A percentile compares a stretch with the other conserved stretches of the same genome.
phyloP scores from a whole-genome alignment of 352 stramenopile species.

The Globisporangium recalcitrans region DNA sequence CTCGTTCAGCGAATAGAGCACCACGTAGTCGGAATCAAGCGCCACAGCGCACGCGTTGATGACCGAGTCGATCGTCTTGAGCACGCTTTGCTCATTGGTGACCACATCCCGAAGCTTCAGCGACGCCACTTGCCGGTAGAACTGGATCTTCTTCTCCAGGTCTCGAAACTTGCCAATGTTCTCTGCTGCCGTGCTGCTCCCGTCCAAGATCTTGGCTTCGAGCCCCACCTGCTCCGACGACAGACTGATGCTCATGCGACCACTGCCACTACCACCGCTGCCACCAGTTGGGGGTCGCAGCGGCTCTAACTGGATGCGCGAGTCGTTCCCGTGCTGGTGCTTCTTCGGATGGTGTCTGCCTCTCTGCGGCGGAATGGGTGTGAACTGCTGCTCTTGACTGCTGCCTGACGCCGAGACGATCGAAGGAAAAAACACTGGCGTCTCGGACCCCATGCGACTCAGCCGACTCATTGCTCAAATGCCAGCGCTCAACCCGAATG shows the following conservation, averaged over 20 bases:
- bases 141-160: conserved; percentile 44
- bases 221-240: conserved; percentile 37
- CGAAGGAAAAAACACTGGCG: conserved; percentile 45
- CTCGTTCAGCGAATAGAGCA: conserved; percentile 54
- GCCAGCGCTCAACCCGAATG: too few relatives aligned
- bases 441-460: conserved; percentile 32
- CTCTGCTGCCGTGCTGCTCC: conserved; percentile 31
- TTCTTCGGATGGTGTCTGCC: conserved; percentile 51
- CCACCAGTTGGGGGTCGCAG: conserved; percentile 42
- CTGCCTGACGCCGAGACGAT: conserved; percentile 30
- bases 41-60: conserved; percentile 32
- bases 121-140: conserved; percentile 50
- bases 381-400: conserved; percentile 27
- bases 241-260: conserved; percentile 30
- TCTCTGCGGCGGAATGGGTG: conserved; percentile 52
- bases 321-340: conserved; percentile 39
- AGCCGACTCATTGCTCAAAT: conserved; percentile 26
- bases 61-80: conserved; percentile 40
- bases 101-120: conserved; percentile 46
- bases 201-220: conserved; percentile 34
- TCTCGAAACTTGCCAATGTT: conserved; percentile 29
- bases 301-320: conserved; percentile 58
- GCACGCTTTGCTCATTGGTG: conserved; percentile 32
- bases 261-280: conserved; percentile 15
- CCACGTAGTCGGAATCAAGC: conserved; percentile 39